Evolutionary conservation across 352 stramenopile species (phyloP).

Genomic region (Aphanomyces euteiches): DNA sequence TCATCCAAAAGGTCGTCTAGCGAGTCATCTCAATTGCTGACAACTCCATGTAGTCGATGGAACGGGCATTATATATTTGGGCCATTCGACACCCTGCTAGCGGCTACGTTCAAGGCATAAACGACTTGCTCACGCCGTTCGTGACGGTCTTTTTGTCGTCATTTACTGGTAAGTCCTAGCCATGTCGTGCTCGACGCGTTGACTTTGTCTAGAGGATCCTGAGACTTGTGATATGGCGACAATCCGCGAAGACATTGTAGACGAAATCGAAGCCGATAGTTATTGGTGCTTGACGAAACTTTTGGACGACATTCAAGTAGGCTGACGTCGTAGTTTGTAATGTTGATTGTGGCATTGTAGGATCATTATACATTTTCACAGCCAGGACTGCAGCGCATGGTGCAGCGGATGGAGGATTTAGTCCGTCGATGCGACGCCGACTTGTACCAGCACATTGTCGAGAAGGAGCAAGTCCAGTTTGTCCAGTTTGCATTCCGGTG

Average conservation of each 20-base stretch:
- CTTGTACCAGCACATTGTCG: slow-evolving; percentile 93
- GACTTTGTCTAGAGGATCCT: slow-evolving; percentile 49
- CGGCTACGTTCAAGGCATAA: slow-evolving; percentile 99
- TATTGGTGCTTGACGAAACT: slow-evolving; percentile 99
- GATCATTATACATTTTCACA: slow-evolving; percentile 99
- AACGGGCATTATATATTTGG: slow-evolving; percentile 98
- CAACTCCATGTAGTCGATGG: slow-evolving; percentile 64
- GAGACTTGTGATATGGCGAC: slow-evolving; percentile 65
- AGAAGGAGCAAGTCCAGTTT: slow-evolving; percentile 93
- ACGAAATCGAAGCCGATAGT: slow-evolving; percentile 94
- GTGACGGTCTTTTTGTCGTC: slow-evolving; percentile 95
- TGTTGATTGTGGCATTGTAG: slow-evolving; percentile 32
- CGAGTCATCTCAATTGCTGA: background rate
- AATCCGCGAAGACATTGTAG: slow-evolving; percentile 61
- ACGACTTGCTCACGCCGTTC: slow-evolving; percentile 98
- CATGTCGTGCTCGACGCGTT: background rate
- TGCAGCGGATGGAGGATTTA: slow-evolving; percentile 96
- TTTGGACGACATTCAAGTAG: slow-evolving; percentile 92
- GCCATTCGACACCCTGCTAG: slow-evolving; percentile 97
- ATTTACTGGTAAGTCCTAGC: slow-evolving; percentile 51
- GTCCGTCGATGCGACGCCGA: slow-evolving; percentile 94
- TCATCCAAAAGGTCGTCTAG: slow-evolving; percentile 72
- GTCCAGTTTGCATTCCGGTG: slow-evolving; percentile 99
- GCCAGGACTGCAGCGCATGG: slow-evolving; percentile 97
- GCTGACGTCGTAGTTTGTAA: too few relatives aligned